Evolutionary conservation across 768 basidiomycete species (phyloP), one percentile per base, ranked within the genome.

Genomic region (Fistulinella prunicolor): DNA sequence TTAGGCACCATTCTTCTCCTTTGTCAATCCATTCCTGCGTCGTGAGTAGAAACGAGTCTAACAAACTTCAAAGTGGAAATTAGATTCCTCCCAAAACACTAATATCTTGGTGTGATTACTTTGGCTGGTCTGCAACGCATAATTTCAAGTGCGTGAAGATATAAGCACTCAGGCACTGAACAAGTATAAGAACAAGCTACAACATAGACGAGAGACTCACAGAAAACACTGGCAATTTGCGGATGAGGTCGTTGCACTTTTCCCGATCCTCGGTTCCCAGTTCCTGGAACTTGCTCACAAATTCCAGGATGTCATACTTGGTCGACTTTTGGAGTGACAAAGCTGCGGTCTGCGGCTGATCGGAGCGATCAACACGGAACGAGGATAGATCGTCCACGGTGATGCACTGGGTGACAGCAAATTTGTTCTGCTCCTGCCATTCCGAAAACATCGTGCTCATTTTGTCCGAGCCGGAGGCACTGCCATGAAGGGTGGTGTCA

Each of bases 121-220:
- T 21, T 32, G 46, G 47, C 32, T 64, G 40, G 16, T 54, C 56
- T 4, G 38, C 22, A 9, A 36, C 46, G 26, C 65, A 67, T 22
- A 65, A 21, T 12, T 47, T 62, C 51, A 65, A 38, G 39, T 67
- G 64, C 35, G 52, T 51, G 9, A 65, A 65, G 16, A 65, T 37
- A 44, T 48, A 57, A 9, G 60, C 60, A 20, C 54, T 45, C 29
- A 64, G 23, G 24, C 55, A 55, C 63, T 66, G 21, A 29, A 26
- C 32, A 2, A 14, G 2, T 35, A 26, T 50, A 24, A 53, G 28
- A 9, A 50, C 44, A 23, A 17, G 17, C 30, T 30, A 63, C 63
- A 12, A 55, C 47, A 42, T 63, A 65, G 28, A 56, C 60, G 12
- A n/a, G n/a, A n/a, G n/a, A n/a, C n/a, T n/a, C n/a, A n/a, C n/a